Conservation (phyloP, 1,284 basidiomycete species). For the Bjerkandera adusta region DNA sequence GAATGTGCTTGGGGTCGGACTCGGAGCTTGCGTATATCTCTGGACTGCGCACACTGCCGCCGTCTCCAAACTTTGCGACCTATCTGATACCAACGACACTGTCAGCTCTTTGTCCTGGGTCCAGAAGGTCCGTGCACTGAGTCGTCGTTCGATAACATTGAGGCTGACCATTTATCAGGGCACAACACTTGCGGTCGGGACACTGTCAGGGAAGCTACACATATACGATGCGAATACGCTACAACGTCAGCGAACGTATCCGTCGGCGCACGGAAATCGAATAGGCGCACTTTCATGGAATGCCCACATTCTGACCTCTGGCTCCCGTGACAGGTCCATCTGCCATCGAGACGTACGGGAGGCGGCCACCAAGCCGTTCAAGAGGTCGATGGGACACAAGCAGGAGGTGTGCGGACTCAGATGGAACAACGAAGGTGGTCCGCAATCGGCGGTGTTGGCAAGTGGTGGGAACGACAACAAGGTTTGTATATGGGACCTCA, state of each 20-base stretch:
- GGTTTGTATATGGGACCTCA: conserved; percentile 92
- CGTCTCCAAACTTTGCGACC: conserved; percentile 91
- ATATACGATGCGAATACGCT: conserved; percentile 93
- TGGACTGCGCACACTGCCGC: conserved; percentile 95
- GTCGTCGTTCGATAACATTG: background rate
- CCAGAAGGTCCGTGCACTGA: conserved; percentile 58
- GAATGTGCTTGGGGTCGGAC: conserved; percentile 92
- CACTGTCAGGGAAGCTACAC: conserved; percentile 82
- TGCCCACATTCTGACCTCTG: conserved; percentile 83
- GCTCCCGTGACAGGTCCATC: conserved; percentile 89
- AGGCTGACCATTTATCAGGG: conserved; percentile 46
- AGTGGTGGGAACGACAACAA: conserved; percentile 99
- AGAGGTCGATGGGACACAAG: conserved; percentile 78
- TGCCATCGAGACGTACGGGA: conserved; percentile 92
- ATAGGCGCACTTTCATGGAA: conserved; percentile 97
- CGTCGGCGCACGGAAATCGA: conserved; percentile 83
- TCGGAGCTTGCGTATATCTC: conserved; percentile 91
- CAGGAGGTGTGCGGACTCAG: conserved; percentile 97
- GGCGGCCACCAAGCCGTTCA: conserved; percentile 67
- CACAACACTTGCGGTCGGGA: conserved; percentile 89
- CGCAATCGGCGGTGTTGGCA: conserved; percentile 53
- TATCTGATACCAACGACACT: conserved; percentile 59
- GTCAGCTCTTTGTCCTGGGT: conserved; percentile 93
- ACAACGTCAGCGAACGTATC: conserved; percentile 81
- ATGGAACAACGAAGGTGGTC: conserved; percentile 74